Conservation (phyloP, 2,329 filamentous ascomycete species). For the Arthrobotrys iridis region DNA sequence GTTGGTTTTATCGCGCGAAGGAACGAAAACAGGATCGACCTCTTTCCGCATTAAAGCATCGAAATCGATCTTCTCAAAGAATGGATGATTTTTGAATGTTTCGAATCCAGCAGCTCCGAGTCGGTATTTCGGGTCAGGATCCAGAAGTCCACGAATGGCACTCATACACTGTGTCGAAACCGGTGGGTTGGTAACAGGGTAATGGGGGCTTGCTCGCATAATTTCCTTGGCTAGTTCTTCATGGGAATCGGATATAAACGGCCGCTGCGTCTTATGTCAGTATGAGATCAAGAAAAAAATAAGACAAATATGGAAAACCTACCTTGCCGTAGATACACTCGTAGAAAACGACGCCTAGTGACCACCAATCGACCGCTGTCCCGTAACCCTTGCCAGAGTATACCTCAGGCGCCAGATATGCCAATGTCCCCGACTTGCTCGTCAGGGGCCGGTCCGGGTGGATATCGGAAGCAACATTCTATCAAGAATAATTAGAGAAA, state of each 20-base stretch:
- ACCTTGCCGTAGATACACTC: constrained; percentile 99
- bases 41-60: constrained; percentile 83
- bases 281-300: neutral
- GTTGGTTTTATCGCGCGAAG: constrained; percentile 97
- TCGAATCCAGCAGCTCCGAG: constrained; percentile 86
- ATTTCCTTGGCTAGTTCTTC: constrained; percentile 82
- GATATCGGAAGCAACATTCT: constrained; percentile 98
- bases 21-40: constrained; percentile 88
- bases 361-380: constrained; percentile 97
- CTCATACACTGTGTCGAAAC: constrained; percentile 89
- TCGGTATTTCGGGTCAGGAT: constrained; percentile 79
- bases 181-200: constrained; percentile 89
- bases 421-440: constrained; percentile 95
- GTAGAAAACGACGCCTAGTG: constrained; percentile 95
- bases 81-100: constrained; percentile 85
- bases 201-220: constrained; percentile 81
- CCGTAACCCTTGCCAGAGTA: constrained; percentile 91
- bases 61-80: constrained; percentile 89
- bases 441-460: constrained; percentile 82
- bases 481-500: constrained; percentile 60
- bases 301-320: constrained; percentile 58
- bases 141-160: constrained; percentile 83
- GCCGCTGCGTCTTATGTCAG: constrained; percentile 69
- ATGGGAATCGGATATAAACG: constrained; percentile 90
- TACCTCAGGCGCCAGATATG: constrained; percentile 94